Evolutionary conservation across 129 eudicot genomes (phyloP), one percentile per base, ranked within the genome.

Genomic region (Pittosporum tobira): DNA sequence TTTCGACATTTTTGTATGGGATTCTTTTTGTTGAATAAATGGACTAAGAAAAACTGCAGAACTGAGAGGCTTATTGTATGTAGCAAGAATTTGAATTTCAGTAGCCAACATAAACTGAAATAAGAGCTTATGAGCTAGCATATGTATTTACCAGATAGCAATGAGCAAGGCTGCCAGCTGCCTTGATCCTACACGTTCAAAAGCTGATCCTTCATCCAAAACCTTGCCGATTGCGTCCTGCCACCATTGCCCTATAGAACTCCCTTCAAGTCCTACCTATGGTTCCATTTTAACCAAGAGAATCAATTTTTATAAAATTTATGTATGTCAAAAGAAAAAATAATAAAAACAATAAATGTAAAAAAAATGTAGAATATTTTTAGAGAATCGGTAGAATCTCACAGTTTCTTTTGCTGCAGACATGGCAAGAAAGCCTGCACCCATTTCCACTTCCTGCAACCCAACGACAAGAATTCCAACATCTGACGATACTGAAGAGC

Each of bases 351-450:
- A 9, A 50, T 6, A 55, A 66, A 19, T 16, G 26, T 43, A 7
- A 23, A 58, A 9, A 65, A 38, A 30, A n/a, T 49, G 40, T 34
- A 40, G n/a, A n/a, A n/a, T n/a, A n/a, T n/a, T n/a, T n/a, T n/a
- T n/a, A n/a, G n/a, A n/a, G n/a, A n/a, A n/a, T n/a, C n/a, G n/a
- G n/a, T 66, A 58, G 62, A 25, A 55, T 37, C 96, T 81, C 73
- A 91, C 99, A 52, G 94, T 87, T 81, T 91, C 99, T 91, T 91
- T 91, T 14, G 99, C 99, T 44, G 99, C 99, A 12, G 99, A 91
- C 99, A 91, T 91, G 20, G 99, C 99, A 40, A 91, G 94, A 77
- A 91, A 91, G 11, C 99, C 99, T 0, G 99, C 96, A 18, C 99
- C 99, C 99, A 93, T 93, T 66, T 93, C 99, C 56, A 87, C 99